Evolutionary conservation across 208 protist genomes (phyloP).

Genomic region (Leishmania tropica): DNA sequence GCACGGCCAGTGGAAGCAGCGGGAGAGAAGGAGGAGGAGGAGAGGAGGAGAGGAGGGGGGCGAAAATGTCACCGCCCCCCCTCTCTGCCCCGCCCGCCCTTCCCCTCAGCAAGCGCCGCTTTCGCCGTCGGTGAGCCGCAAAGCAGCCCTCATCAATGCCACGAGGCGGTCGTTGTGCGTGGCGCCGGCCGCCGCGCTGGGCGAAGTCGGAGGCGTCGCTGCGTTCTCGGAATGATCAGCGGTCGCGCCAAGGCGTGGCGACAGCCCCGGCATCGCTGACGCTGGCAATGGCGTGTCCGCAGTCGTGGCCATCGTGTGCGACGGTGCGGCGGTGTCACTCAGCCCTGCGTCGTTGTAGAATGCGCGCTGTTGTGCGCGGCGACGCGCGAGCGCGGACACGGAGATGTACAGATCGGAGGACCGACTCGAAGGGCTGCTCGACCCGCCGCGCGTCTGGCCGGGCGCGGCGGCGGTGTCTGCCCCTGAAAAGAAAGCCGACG

Average conservation of each 20-base stretch:
- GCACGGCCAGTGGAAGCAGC: background rate
- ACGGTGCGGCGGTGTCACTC: background rate
- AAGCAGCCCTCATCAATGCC: conserved; percentile 11
- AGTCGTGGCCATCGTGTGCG: background rate
- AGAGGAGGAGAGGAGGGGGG: too few relatives aligned
- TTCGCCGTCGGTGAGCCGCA: conserved; percentile 6
- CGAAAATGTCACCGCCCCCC: background rate
- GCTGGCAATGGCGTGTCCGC: background rate
- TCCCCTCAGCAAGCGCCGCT: background rate
- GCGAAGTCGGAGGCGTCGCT: background rate
- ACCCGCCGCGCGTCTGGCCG: background rate
- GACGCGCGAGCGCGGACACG: conserved; percentile 17
- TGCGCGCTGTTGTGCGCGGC: conserved; percentile 16
- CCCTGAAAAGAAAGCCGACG: conserved; percentile 24
- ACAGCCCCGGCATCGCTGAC: background rate
- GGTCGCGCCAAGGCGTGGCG: background rate
- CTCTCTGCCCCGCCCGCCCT: background rate
- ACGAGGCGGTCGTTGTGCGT: conserved; percentile 16
- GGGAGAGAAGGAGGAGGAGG: background rate
- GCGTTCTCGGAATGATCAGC: background rate
- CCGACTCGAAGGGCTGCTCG: background rate
- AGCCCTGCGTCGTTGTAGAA: conserved; percentile 2
- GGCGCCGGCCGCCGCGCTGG: background rate
- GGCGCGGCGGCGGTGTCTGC: background rate
- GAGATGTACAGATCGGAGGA: conserved; percentile 10